phyloP scores from a whole-genome alignment of 2,329 filamentous ascomycete genomes.

The Fusarium pininemorale region DNA sequence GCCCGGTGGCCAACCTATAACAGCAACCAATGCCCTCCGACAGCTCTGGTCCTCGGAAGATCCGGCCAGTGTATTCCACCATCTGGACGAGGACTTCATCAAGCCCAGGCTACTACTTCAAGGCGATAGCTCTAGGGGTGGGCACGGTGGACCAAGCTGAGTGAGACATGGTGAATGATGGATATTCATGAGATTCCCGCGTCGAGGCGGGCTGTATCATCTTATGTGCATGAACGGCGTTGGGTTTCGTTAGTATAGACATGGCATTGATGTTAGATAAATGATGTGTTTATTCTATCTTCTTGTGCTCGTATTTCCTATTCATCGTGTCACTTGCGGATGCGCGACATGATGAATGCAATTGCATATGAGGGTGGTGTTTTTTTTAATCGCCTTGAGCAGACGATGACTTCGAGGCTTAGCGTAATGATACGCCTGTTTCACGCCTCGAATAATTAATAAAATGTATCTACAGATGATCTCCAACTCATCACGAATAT shows the following conservation, averaged over 20 bases:
- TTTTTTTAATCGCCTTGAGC: constrained; percentile 26
- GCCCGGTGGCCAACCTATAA: constrained; percentile 58
- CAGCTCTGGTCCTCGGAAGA: constrained; percentile 88
- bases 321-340: background rate
- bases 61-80: constrained; percentile 87
- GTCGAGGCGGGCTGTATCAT: constrained; percentile 20
- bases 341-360: background rate
- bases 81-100: constrained; percentile 95
- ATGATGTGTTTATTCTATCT: constrained; percentile 7
- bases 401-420: constrained; percentile 22
- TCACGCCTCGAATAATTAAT: constrained; percentile 35
- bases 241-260: constrained; percentile 34
- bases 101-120: constrained; percentile 91
- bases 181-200: constrained; percentile 5
- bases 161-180: background rate
- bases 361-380: constrained; percentile 17
- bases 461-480: constrained; percentile 29
- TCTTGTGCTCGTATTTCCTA: background rate
- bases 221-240: constrained; percentile 43
- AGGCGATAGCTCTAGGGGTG: constrained; percentile 57
- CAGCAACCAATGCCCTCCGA: constrained; percentile 78
- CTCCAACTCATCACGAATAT: constrained; percentile 13
- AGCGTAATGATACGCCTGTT: constrained; percentile 6
- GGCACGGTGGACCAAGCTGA: constrained; percentile 40
- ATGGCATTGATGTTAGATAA: constrained; percentile 28